Base-by-base conservation (phyloP, 1,139 yeast genomes). In the Hansenula lynferdii region DNA sequence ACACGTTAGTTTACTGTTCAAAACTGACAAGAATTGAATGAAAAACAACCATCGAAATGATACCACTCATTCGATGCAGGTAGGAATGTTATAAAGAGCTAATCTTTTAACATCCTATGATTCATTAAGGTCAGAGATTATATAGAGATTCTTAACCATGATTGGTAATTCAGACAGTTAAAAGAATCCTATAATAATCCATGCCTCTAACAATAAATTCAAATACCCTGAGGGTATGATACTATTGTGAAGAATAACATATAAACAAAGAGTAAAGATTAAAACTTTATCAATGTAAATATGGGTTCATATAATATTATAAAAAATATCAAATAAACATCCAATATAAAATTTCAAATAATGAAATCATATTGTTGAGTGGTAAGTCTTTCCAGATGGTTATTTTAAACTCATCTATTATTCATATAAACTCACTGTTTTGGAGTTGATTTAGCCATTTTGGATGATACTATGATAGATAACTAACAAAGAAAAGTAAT, bases 381-480 rank as follows among this genome's bases (percentile, higher is more conserved):
- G 23, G 35, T 33, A 25, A 22, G n/a, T 33, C 17, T 27, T 11
- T 14, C 22, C 20, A 18, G 18, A 18, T 21, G 24, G 14, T 11
- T 22, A n/a, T n/a, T n/a, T n/a, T n/a, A 15, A 12, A 10, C 20
- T 22, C 20, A n/a, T 23, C 27, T 16, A 23, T 34, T 14, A 6
- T 28, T 19, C 8, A 12, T n/a, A 11, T 14, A n/a, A 38, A 55
- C 60, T 39, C 51, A 56, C 60, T 56, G 58, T 50, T 56, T 56
- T 51, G 59, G 58, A 40, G 59, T 55, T 40, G 54, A 38, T 48
- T 51, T 54, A 45, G 58, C 58, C 57, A 53, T 54, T 50, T 40
- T 45, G 18, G 33, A 32, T 31, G 39, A 29, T 28, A 6, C 14
- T 17, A 26, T 14, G 16, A 23, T 17, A 37, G 35, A 21, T 16